Evolutionary conservation across 1,139 yeast species (phyloP).

Genomic region (Suhomyces chickasaworum): DNA sequence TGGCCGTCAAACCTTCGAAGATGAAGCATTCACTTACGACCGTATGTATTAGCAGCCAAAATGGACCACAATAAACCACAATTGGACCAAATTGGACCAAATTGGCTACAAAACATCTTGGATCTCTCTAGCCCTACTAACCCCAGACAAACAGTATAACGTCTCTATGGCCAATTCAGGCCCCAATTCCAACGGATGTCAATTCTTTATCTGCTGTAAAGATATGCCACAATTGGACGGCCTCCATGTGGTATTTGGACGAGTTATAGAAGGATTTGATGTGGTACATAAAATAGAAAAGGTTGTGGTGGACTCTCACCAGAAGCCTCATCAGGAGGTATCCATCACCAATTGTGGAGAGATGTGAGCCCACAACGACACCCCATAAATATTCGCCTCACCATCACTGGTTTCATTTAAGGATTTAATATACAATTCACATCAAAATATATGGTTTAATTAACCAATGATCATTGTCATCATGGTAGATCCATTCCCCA

Average conservation of each 20-base stretch:
- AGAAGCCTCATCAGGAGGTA: constrained; percentile 27
- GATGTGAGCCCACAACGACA: constrained; percentile 24
- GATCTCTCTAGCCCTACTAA: too few relatives aligned
- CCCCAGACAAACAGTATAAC: constrained; percentile 19
- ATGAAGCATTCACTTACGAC: constrained; percentile 36
- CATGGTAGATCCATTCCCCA: too few relatives aligned
- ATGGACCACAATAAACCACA: constrained; percentile 9
- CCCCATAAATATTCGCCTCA: background rate
- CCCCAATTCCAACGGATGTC: constrained; percentile 43
- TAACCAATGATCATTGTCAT: too few relatives aligned
- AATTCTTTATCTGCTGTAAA: constrained; percentile 35
- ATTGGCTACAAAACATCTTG: too few relatives aligned
- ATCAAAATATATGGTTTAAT: too few relatives aligned
- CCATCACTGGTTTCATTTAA: background rate
- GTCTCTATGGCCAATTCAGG: constrained; percentile 50
- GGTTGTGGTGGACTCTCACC: constrained; percentile 25
- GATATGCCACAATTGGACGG: constrained; percentile 32
- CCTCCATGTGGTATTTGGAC: constrained; percentile 42
- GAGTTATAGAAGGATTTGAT: constrained; percentile 29
- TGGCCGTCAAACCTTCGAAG: constrained; percentile 30
- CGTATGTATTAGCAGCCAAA: constrained; percentile 17
- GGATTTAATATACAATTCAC: constrained; percentile 30
- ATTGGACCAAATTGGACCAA: too few relatives aligned
- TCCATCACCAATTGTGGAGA: constrained; percentile 35
- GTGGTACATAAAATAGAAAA: constrained; percentile 17